Conservation (phyloP, 2,329 filamentous ascomycete genomes). For the Neonectria magnoliae region DNA sequence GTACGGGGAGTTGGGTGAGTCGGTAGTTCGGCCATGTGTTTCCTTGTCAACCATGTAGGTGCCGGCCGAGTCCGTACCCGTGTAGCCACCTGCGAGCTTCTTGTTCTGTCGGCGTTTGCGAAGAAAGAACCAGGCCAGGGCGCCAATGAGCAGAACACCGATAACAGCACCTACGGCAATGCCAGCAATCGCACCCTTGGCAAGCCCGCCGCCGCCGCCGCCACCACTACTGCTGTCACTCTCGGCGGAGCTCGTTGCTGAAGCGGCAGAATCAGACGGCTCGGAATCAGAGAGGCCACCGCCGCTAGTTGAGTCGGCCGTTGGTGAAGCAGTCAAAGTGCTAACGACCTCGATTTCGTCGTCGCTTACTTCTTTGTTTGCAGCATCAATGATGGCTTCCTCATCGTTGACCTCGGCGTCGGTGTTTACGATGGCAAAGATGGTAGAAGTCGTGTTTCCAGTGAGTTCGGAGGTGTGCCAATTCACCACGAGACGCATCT, state of each 20-base stretch:
- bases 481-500: neutral
- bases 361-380: neutral
- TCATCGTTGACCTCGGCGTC: neutral
- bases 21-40: conserved; percentile 47
- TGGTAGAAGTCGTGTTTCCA: neutral
- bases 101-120: conserved; percentile 51
- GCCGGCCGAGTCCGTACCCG: conserved; percentile 41
- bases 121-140: conserved; percentile 55
- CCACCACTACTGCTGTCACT: conserved; percentile 29
- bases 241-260: neutral
- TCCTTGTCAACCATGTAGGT: conserved; percentile 61
- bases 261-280: neutral
- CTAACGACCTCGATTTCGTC: neutral
- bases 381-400: neutral
- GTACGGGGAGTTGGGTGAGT: conserved; percentile 56
- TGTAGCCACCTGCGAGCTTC: conserved; percentile 33
- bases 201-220: conserved; percentile 44
- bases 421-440: neutral
- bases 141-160: conserved; percentile 52
- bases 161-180: conserved; percentile 56
- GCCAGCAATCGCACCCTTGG: conserved; percentile 57
- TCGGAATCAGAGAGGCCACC: neutral
- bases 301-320: neutral
- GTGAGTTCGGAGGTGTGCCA: neutral
- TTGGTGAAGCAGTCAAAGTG: neutral